These are phyloP conservation scores for Neurospora sp. DNA, from an alignment of 495 filamentous ascomycete genomes.

Conservation along the genomic window DNA sequence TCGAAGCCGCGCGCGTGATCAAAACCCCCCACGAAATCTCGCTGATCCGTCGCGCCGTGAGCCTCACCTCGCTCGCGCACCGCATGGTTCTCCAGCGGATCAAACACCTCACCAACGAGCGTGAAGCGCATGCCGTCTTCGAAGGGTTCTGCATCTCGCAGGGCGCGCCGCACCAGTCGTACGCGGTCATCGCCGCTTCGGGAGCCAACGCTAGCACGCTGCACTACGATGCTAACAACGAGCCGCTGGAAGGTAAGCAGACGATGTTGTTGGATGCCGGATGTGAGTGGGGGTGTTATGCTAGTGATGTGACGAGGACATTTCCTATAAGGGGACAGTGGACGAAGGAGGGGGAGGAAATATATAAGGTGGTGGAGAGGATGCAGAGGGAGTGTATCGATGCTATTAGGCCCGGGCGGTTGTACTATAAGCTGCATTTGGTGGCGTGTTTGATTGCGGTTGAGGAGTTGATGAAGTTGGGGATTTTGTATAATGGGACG, in stretches of 20 bases:
- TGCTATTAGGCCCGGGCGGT: conserved; percentile 51
- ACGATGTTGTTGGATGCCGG: conserved; percentile 79
- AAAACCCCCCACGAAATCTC: conserved; percentile 75
- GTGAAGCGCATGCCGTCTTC: conserved; percentile 74
- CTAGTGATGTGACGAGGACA: conserved; percentile 83
- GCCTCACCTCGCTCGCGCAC: conserved; percentile 59
- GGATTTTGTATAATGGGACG: conserved; percentile 50
- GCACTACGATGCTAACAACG: conserved; percentile 78
- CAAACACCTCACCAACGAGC: conserved; percentile 57
- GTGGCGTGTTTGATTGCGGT: conserved; percentile 66
- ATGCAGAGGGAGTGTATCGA: conserved; percentile 78
- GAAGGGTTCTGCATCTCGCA: conserved; percentile 56
- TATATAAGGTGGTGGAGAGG: conserved; percentile 65
- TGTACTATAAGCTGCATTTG: conserved; percentile 57
- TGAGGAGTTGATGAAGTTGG: conserved; percentile 57
- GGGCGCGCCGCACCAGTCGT: conserved; percentile 69
- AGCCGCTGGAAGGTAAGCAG: conserved; percentile 54
- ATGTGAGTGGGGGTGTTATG: conserved; percentile 77
- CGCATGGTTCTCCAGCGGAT: conserved; percentile 52
- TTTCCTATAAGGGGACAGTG: conserved; percentile 62
- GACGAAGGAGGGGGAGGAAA: conserved; percentile 53
- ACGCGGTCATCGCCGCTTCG: conserved; percentile 74
- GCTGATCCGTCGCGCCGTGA: conserved; percentile 69
- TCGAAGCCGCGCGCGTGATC: conserved; percentile 61
- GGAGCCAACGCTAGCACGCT: conserved; percentile 70